phyloP scores from a whole-genome alignment of 108 stramenopile species.

The Skeletonema marinoi region DNA sequence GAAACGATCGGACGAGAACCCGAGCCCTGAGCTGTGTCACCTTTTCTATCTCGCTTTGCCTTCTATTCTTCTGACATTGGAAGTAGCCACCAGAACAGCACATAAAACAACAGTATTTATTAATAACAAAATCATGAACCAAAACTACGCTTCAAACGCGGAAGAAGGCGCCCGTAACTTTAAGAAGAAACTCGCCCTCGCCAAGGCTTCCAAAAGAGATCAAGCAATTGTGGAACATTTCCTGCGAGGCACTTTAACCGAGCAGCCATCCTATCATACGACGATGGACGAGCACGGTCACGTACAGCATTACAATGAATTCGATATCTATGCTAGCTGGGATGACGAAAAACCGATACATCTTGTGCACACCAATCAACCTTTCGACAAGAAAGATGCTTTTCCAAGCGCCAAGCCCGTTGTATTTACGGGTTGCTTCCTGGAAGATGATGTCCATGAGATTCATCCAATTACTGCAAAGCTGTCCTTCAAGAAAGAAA shows the following conservation, averaged over 20 bases:
- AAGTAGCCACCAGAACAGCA: no score
- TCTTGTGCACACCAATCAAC: not conserved
- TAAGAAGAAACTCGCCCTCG: not conserved
- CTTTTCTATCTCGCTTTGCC: no score
- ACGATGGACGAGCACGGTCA: not conserved
- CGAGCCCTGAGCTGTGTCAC: no score
- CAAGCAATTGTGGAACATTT: not conserved
- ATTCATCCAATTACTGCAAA: not conserved
- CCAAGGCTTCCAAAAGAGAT: not conserved
- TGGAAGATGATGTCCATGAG: not conserved
- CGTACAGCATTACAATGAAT: not conserved
- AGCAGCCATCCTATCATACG: not conserved
- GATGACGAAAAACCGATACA: not conserved
- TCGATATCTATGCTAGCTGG: not conserved
- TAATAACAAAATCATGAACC: not conserved
- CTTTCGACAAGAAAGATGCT: not conserved
- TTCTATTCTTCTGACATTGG: no score
- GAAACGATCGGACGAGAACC: no score
- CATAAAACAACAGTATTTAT: no score
- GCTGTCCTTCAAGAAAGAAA: not conserved
- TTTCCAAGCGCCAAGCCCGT: not conserved
- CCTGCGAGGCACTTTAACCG: not conserved
- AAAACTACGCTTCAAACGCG: not conserved
- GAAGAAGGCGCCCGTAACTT: not conserved
- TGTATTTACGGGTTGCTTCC: conserved; percentile 1